Evolutionary conservation across 148 eudicot species (phyloP), one percentile per base, ranked within the genome.

Genomic region (Mesembryanthemum crystallinum): DNA sequence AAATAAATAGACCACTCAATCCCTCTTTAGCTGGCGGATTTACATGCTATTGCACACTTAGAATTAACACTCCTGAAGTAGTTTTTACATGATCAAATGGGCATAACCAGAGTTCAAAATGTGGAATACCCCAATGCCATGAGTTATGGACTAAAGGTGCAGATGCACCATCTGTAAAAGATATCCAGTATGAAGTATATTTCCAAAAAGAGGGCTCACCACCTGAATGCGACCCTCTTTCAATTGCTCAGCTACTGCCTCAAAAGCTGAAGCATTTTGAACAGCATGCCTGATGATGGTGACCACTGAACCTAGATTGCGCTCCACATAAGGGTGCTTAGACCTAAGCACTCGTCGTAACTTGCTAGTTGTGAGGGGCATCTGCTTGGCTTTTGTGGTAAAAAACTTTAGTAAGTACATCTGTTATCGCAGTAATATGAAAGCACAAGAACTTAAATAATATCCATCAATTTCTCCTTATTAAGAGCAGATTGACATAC

Each of bases 241-340:
- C 60, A 96, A 78, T 37, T 84, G 87, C 79, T 86, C 83, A 61
- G 84, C 91, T 67, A 86, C 88, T 69, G 87, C 85, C 86, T 96
- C 97, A 84, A 89, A 96, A 43, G 82, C 82, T 25, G 87, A 86
- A 64, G 99, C 87, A 81, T 91, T 93, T 76, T 85, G 88, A 77
- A 91, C 82, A 3, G 98, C 87, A 77, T 84, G 89, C 82, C 86
- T 85, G 74, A 96, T 88, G 71, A 96, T 85, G 78, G 86, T 84
- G 73, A 96, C 88, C 54, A 96, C 89, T 67, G 94, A 70, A 80
- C 89, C 79, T 69, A 92, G 95, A 78, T 90, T 89, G 42, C 92
- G 94, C 82, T 96, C 99, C 52, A 96, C 82, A 80, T 86, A 91
- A 60, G 97, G 95, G 77, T 86, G 92, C 86, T 88, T 96, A 4